phyloP scores from a whole-genome alignment of 1,284 basidiomycete species.

The Singerocomus inundabilis region DNA sequence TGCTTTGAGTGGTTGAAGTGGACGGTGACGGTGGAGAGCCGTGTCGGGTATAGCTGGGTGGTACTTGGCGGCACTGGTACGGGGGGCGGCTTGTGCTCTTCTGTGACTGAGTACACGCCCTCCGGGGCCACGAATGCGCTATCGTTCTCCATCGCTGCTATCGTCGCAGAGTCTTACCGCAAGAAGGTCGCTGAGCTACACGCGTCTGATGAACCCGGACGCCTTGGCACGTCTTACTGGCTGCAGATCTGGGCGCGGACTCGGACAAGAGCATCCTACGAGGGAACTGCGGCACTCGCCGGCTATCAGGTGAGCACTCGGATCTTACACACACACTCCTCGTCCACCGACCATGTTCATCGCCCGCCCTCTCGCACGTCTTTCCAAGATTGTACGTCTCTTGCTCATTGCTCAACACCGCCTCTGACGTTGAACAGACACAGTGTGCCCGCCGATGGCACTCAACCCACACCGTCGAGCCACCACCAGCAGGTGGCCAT shows the following conservation, averaged over 20 bases:
- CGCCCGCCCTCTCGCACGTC: constrained; percentile 20
- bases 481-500: constrained; percentile 74
- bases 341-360: constrained; percentile 24
- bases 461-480: constrained; percentile 43
- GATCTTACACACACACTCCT: constrained; percentile 27
- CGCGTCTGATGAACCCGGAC: not conserved
- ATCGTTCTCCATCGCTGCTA: constrained; percentile 66
- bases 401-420: not conserved
- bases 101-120: constrained; percentile 82
- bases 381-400: constrained; percentile 22
- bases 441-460: constrained; percentile 39
- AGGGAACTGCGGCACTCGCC: not conserved
- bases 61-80: constrained; percentile 47
- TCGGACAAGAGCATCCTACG: not conserved
- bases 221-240: not conserved
- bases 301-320: constrained; percentile 17
- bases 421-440: constrained; percentile 4
- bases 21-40: constrained; percentile 59
- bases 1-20: constrained; percentile 60
- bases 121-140: constrained; percentile 82
- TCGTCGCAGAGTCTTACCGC: constrained; percentile 16
- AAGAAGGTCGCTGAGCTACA: constrained; percentile 11
- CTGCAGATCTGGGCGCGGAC: not conserved
- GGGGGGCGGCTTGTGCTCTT: constrained; percentile 70
- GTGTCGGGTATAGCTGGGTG: constrained; percentile 58